Base-by-base conservation (phyloP, 495 filamentous ascomycete species). In the Aspergillus kassunensis region DNA sequence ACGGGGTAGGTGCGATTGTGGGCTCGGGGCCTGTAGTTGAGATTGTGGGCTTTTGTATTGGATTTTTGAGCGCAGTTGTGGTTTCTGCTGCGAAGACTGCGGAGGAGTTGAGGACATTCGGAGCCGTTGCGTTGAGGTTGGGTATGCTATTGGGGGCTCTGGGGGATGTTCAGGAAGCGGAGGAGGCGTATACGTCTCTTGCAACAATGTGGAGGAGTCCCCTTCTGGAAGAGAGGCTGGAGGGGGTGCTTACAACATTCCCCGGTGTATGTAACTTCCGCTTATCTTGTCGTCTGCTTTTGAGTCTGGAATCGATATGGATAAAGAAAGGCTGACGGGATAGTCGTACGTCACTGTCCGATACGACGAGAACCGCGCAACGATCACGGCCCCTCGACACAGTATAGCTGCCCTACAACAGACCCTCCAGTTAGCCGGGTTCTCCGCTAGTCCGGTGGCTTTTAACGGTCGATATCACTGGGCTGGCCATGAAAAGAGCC, bases 1-100 rank as follows among this genome's bases (percentile, higher is more conserved):
- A 43, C 23, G 2, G 49, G 55, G 11, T 27, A 10, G 1, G 19
- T 47, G 0, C 16, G 1, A 27, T 13, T 42, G 39, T 19, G 19
- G 40, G 33, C 44, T 18, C 43, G n/a, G 52, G 44, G 19, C 51
- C 46, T 9, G 57, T 47, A n/a, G 46, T 55, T 29, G 65, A 71
- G 35, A 73, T 70, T 1, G 54, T 75, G 1, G 75, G 75, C 10
- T 68, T 77, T 34, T 80, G 74, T 45, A 69, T 66, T 19, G 75
- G 74, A 1, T 48, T 77, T n/a, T 51, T 78, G 18, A 60, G 55
- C 42, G 71, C 74, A 4, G 53, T 68, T 11, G 71, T 68, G 16
- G 68, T 74, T 3, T 56, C 70, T 19, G 53, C 62, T 35, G 54
- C 67, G 2, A 37, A 29, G 1, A 58, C 48, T 31, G 25, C 18